phyloP scores from a whole-genome alignment of 805 yeast species.

The Scheffersomyces spartinae region DNA sequence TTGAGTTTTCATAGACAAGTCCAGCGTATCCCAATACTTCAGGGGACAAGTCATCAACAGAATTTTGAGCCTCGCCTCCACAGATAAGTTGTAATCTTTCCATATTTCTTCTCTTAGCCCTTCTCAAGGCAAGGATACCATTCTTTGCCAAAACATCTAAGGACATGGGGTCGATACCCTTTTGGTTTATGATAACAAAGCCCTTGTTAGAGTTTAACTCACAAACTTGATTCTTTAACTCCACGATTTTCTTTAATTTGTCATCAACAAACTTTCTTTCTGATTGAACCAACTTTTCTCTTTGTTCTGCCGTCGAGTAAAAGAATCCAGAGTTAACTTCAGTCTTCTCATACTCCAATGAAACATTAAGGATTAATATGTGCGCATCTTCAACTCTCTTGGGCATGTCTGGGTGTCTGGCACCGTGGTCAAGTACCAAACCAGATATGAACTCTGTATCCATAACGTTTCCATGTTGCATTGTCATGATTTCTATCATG shows the following conservation, averaged over 20 bases:
- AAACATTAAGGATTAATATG: slow-evolving; percentile 81
- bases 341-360: slow-evolving; percentile 93
- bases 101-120: slow-evolving; percentile 99
- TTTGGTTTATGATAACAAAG: slow-evolving; percentile 92
- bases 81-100: slow-evolving; percentile 93
- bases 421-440: slow-evolving; percentile 94
- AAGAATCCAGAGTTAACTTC: slow-evolving; percentile 95
- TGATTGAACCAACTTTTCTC: slow-evolving; percentile 86
- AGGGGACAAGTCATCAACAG: slow-evolving; percentile 85
- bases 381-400: slow-evolving; percentile 71
- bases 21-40: slow-evolving; percentile 82
- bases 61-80: slow-evolving; percentile 96
- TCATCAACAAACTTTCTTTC: slow-evolving; percentile 94
- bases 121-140: slow-evolving; percentile 85
- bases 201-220: slow-evolving; percentile 60
- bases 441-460: slow-evolving; percentile 81
- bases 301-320: slow-evolving; percentile 90
- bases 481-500: slow-evolving; percentile 96
- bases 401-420: slow-evolving; percentile 99
- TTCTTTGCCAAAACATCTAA: slow-evolving; percentile 88
- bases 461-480: slow-evolving; percentile 85
- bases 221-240: slow-evolving; percentile 86
- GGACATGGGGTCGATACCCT: slow-evolving; percentile 98
- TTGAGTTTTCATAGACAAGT: slow-evolving; percentile 77
- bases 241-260: slow-evolving; percentile 82